Evolutionary conservation across 768 basidiomycete genomes (phyloP), one percentile per base, ranked within the genome.

Genomic region (Boletus insuetus): DNA sequence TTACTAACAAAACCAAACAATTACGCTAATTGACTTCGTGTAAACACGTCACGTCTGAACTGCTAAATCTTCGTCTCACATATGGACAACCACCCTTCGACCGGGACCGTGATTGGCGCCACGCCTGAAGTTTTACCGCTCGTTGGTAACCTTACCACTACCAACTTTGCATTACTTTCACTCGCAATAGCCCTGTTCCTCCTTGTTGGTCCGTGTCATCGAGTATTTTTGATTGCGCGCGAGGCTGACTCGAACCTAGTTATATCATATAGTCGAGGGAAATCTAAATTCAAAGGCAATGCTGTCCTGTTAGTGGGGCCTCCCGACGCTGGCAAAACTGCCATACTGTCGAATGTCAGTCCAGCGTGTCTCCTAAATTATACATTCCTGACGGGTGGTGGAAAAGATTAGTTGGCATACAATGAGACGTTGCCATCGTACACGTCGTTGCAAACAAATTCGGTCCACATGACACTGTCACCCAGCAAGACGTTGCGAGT

Each of bases 311-410:
- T 94, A n/a, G 79, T 89, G 4, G 91, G 91, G 3, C 76, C 85
- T 38, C 78, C 85, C 7, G 89, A 91, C 69, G 82, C 83, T 1
- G 91, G 91, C 45, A 94, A 94, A 74, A 93, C 91, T 1, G 78
- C 89, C 19, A 83, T 93, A 38, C 66, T 91, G 47, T 84, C 87
- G 22, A 77, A 80, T 58, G 91, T 89, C 57, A 60, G 85, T 78
- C 19, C 32, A 9, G 11, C 32, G 4, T 47, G 24, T 55, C 31
- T 50, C 19, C 22, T 42, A 14, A 37, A 34, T 26, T 29, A 12
- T 37, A 51, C 56, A 53, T 45, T 49, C 14, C 46, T 62, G 51
- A 60, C 50, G 34, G 34, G 8, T 29, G 37, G 20, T 54, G 17
- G 57, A 46, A 50, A 59, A 58, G 44, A 49, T 51, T 51, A 93